Evolutionary conservation across 805 yeast genomes (phyloP).

Genomic region (Saccharomycopsis vini): DNA sequence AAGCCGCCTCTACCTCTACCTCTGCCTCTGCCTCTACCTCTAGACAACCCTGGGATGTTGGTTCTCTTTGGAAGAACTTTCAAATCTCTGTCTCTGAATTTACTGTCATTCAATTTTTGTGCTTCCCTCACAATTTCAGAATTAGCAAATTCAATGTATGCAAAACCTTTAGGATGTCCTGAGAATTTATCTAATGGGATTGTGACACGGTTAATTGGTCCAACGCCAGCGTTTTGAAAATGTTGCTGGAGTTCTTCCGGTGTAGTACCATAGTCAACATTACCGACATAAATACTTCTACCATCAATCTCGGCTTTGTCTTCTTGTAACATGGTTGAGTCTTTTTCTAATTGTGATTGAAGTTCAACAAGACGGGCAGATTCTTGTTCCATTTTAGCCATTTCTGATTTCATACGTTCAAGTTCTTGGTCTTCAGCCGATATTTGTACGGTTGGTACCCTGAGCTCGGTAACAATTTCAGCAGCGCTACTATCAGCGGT

Average conservation of each 20-base stretch:
- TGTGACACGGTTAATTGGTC: conserved; percentile 61
- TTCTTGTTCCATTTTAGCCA: conserved; percentile 50
- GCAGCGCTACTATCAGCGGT: not conserved
- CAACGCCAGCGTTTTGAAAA: conserved; percentile 57
- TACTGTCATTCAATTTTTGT: conserved; percentile 52
- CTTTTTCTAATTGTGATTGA: conserved; percentile 40
- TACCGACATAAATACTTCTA: conserved; percentile 73
- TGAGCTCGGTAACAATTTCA: no score
- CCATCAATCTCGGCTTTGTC: conserved; percentile 60
- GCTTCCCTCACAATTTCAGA: conserved; percentile 58
- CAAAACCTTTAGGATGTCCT: conserved; percentile 82
- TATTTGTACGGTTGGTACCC: no score
- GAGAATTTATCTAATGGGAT: conserved; percentile 63
- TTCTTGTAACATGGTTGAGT: conserved; percentile 33
- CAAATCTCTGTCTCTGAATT: conserved; percentile 59
- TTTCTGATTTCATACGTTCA: conserved; percentile 31
- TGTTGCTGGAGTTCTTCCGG: conserved; percentile 74
- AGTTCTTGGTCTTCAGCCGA: conserved; percentile 13
- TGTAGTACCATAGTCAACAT: conserved; percentile 70
- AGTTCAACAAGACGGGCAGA: conserved; percentile 52
- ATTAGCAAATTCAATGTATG: conserved; percentile 76
- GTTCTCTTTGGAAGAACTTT: conserved; percentile 75
- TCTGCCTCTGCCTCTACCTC: conserved; percentile 26
- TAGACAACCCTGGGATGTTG: conserved; percentile 59
- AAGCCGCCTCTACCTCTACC: conserved; percentile 29